phyloP scores from a whole-genome alignment of 192 early-diverging fungal species.

The Gorgonomyces haynaldii region DNA sequence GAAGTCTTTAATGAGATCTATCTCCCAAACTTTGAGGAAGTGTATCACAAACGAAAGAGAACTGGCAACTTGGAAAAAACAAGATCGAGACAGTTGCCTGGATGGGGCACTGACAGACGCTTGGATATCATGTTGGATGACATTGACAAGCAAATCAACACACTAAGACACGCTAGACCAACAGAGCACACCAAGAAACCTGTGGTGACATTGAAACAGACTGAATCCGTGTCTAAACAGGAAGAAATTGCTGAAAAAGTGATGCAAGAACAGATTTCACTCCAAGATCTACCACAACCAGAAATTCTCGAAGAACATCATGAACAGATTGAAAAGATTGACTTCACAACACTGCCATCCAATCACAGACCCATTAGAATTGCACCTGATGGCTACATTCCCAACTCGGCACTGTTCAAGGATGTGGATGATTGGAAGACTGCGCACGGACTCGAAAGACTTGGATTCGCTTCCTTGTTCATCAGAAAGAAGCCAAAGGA shows the following conservation, averaged over 20 bases:
- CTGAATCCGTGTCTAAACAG: too few species aligned
- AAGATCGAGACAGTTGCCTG: too few species aligned
- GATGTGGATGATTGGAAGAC: conserved; percentile 21
- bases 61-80: too few species aligned
- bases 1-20: background rate
- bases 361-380: background rate
- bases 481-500: conserved; percentile 10
- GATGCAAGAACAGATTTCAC: too few species aligned
- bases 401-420: conserved; percentile 26
- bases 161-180: too few species aligned
- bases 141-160: too few species aligned
- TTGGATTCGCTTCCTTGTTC: background rate
- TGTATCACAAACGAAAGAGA: too few species aligned
- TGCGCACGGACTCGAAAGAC: conserved; percentile 8
- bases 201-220: too few species aligned
- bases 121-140: too few species aligned
- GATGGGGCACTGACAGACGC: too few species aligned
- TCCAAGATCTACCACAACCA: conserved; percentile 6
- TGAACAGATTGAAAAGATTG: conserved; percentile 1
- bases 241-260: too few species aligned
- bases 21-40: conserved; percentile 1
- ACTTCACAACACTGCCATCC: background rate
- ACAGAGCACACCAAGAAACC: too few species aligned
- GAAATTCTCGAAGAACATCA: conserved; percentile 6
- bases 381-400: conserved; percentile 36